Evolutionary conservation across 495 filamentous ascomycete genomes (phyloP), one percentile per base, ranked within the genome.

Genomic region (Aspergillus sclerotioniger): DNA sequence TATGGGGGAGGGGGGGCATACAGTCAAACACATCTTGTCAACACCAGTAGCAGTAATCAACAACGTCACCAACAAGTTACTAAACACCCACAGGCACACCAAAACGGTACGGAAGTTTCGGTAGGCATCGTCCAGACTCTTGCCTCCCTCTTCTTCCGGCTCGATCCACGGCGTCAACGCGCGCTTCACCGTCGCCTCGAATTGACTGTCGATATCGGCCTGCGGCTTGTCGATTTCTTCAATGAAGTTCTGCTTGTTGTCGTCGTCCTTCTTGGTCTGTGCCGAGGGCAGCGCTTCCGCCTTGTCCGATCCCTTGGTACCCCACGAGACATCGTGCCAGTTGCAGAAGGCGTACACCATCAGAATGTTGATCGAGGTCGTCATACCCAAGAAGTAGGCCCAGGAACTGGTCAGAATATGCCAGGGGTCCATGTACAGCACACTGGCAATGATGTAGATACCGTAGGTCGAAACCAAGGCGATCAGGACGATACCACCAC

Each of bases 261-360:
- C 90, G 46, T 87, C 87, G 58, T 86, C 85, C 70, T 95, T 95
- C 62, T 86, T 86, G 3, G 91, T 91, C 61, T 87, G 81, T 0
- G 89, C 95, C 13, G 91, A 91, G 2, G 94, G 94, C 31, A 98
- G 77, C 13, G 90, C 90, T 56, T 98, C 94, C 39, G 87, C 89
- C 77, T 97, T 97, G 76, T 98, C 94, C 6, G 94, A 91, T 69
- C 94, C 94, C 80, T 98, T 98, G 70, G 94, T 98, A 80, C 94
- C 94, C 94, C 94, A 98, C 13, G 93, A 96, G 48, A 98, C 94
- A 72, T 98, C 94, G 78, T 98, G 94, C 94, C 94, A 98, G 80
- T 98, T 98, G 82, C 92, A 93, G 85, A 96, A 98, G 56, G 80
- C 91, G 76, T 98, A 98, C 56, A 98, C 91, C 81, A 92, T 98